Base-by-base conservation (phyloP, 73 alveolate genomes). In the Breviolum minutum region DNA sequence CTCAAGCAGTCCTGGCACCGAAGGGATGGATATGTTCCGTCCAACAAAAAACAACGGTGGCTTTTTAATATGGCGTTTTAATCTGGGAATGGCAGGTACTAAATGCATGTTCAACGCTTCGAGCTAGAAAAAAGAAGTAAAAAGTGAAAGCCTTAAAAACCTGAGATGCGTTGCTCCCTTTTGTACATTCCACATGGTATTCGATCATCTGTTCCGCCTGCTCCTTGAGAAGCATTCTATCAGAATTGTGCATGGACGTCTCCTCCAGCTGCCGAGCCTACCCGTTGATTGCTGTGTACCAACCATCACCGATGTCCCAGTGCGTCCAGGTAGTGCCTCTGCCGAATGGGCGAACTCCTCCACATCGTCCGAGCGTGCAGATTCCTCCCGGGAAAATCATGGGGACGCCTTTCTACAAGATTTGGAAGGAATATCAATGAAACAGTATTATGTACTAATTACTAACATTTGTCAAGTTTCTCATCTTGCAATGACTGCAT, bases 1-100 rank as follows among this genome's bases (percentile, higher is more conserved):
- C 88, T n/a, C 66, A 80, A 80, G 54, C 88, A 80, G 62, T 80
- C 88, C 88, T 80, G 88, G 54, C 30, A 29, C 88, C 68, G 32
- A 30, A 9, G 32, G 54, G 54, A 40, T 40, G 54, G 54, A 40
- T 40, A 40, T 40, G 0, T 40, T 40, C 54, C 54, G 3, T 40
- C 54, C 54, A 3, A n/a, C n/a, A n/a, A n/a, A n/a, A n/a, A 40
- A 40, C 0, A 40, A 2, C 54, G 54, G 3, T 40, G 54, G 54
- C 54, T 40, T 40, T 40, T 40, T 0, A 40, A 40, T 40, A n/a
- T n/a, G n/a, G n/a, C n/a, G n/a, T 40, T 40, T 40, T 40, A 0
- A 2, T 40, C 0, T 40, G 54, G 3, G 54, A 40, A 40, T 40
- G 54, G 54, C 54, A 40, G 54, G 0, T 40, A 0, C 54, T 40